Evolutionary conservation across 2,329 filamentous ascomycete genomes (phyloP), one percentile per base, ranked within the genome.

Genomic region (Trichophyton simii): DNA sequence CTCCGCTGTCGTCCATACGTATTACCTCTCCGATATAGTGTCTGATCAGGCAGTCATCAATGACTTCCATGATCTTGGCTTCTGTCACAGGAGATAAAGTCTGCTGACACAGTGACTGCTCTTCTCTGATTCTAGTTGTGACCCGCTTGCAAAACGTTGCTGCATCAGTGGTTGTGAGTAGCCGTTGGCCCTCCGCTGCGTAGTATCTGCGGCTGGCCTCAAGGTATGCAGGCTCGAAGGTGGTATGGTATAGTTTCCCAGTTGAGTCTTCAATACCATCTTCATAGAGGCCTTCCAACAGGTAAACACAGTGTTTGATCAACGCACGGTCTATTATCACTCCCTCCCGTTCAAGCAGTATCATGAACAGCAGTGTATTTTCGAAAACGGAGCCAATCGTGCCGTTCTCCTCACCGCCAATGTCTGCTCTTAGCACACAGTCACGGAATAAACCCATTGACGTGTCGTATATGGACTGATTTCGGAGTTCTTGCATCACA

Each of bases 381-480:
- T 88, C 89, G 28, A 97, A 78, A 5, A 96, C 83, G 60, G 87
- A 82, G 54, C 88, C 85, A 7, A 95, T 82, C n/a, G 73, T 74
- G 15, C 25, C 18, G 58, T 20, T 18, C 5, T 75, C 66, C 13
- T 74, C 67, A 0, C 71, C 69, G 6, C 78, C 73, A 59, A 67
- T 76, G 71, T 54, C 77, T 0, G 84, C 83, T 34, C 84, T 83
- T 7, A 99, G 79, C 52, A 99, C 88, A 67, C 91, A 81, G 67
- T 96, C 89, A 42, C 92, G 85, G 73, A 95, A 99, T 1, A 96
- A 79, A 2, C 87, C 87, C 79, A 99, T 95, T 2, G 89, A 86
- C 8, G 87, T 84, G 13, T 87, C 83, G 71, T 91, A 96, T 60
- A 96, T 94, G 0, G 88, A 87, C 0, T 89, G 86, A 63, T 82